Evolutionary conservation across 768 basidiomycete genomes (phyloP).

Genomic region (Suillus hirtellus): DNA sequence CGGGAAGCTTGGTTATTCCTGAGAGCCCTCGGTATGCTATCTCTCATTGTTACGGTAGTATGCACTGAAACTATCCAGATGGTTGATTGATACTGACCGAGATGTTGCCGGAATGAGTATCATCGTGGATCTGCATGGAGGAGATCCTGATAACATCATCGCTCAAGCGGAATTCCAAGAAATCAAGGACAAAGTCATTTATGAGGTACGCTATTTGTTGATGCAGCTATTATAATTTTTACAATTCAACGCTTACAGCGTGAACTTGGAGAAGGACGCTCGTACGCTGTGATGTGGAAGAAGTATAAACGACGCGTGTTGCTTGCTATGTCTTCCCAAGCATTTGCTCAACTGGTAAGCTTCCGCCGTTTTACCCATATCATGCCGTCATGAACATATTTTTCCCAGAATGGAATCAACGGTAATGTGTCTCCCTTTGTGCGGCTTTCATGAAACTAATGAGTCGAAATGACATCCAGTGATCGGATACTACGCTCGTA

Average conservation of each 20-base stretch:
- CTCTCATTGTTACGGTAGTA: background rate
- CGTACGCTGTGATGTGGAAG: slow-evolving; percentile 83
- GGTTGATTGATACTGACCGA: slow-evolving; percentile 85
- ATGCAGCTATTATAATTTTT: background rate
- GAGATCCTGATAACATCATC: slow-evolving; percentile 61
- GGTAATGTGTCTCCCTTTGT: slow-evolving; percentile 45
- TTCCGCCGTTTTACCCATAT: slow-evolving; percentile 9
- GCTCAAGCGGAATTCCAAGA: slow-evolving; percentile 87
- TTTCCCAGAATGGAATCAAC: slow-evolving; percentile 86
- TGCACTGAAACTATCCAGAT: slow-evolving; percentile 44
- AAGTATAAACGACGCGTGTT: slow-evolving; percentile 85
- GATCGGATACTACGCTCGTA: slow-evolving; percentile 93
- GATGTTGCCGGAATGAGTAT: slow-evolving; percentile 84
- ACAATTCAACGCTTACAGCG: slow-evolving; percentile 47
- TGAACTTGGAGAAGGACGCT: slow-evolving; percentile 69
- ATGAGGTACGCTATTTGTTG: slow-evolving; percentile 51
- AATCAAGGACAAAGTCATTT: slow-evolving; percentile 78
- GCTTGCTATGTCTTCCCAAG: slow-evolving; percentile 93
- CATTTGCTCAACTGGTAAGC: slow-evolving; percentile 89
- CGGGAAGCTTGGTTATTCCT: slow-evolving; percentile 81
- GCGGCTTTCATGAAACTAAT: slow-evolving; percentile 12
- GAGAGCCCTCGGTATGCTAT: slow-evolving; percentile 77
- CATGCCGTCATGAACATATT: slow-evolving; percentile 8
- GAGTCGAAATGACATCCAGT: slow-evolving; percentile 44
- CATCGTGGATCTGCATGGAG: slow-evolving; percentile 87